Base-by-base conservation (phyloP, 179 eudicot species). In the Drosera spatulata region DNA sequence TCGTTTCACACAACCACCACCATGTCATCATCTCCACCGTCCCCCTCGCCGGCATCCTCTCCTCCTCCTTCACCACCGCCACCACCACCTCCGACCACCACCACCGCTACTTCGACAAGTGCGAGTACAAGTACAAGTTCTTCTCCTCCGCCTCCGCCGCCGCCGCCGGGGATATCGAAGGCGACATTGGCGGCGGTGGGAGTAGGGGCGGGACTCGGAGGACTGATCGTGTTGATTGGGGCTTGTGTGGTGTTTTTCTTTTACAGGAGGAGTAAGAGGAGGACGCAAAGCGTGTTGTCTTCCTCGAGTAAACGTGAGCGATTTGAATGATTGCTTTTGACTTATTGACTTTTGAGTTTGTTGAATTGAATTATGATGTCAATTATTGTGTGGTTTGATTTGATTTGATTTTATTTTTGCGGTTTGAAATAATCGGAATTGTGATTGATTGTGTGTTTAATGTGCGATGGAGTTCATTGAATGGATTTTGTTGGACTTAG, bases 201-300 rank as follows among this genome's bases (percentile, higher is more conserved):
- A 2, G 77, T 78, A 39, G 95, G 95, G 53, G 72, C 80, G 40
- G 95, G 86, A 12, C 72, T 87, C 2, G 95, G 95, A 53, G 95
- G 87, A 46, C 61, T 75, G 3, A 53, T 84, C 62, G 85, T 77
- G 66, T 71, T 87, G 8, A 61, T 82, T 63, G 76, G 65, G 45
- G 82, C 82, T 61, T 80, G 83, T 22, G 59, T 84, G 69, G 80
- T 71, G 62, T 72, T 77, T 55, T 46, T 80, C 75, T 87, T 79
- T 52, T 75, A 79, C 43, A 79, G 58, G 66, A 58, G 80, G 67
- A 72, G 66, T 66, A 82, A 74, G 74, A 73, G 64, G 65, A 75
- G 73, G 39, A 65, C 42, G 46, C 64, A 53, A 39, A 48, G 6
- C 9, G 53, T 14, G n/a, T 55, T 63, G 52, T n/a, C n/a, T n/a